These are phyloP conservation scores for Clohesyomyces aquaticus DNA, from an alignment of 495 filamentous ascomycete genomes.

Conservation along the genomic window DNA sequence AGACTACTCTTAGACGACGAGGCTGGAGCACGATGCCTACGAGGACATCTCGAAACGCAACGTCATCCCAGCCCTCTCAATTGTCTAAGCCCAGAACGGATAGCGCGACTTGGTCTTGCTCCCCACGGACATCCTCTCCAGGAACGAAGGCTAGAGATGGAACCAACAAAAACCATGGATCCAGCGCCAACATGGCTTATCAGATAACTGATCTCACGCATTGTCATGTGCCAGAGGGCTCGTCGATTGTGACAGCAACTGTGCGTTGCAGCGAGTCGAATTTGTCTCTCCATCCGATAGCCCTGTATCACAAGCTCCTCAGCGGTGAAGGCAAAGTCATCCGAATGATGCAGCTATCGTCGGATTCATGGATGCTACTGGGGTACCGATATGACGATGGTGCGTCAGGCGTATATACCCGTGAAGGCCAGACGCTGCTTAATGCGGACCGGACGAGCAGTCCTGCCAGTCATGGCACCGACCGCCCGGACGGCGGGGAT, in stretches of 20 bases:
- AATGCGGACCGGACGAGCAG: constrained; percentile 15
- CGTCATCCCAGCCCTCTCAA: constrained; percentile 9
- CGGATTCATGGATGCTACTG: constrained; percentile 26
- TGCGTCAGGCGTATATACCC: constrained; percentile 2
- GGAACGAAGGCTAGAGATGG: constrained; percentile 17
- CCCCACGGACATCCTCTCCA: constrained; percentile 17
- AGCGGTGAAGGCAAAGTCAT: constrained; percentile 22
- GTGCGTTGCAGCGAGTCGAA: constrained; percentile 15
- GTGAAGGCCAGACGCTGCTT: constrained; percentile 13
- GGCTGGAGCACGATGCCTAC: constrained; percentile 20
- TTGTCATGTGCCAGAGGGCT: constrained; percentile 19
- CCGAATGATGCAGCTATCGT: constrained; percentile 15
- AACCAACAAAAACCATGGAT: constrained; percentile 7
- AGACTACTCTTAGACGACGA: constrained; percentile 6
- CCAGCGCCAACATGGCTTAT: constrained; percentile 18
- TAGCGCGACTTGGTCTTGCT: constrained; percentile 16
- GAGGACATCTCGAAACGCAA: constrained; percentile 6
- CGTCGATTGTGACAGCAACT: constrained; percentile 19
- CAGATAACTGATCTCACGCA: constrained; percentile 29
- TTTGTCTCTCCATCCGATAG: constrained; percentile 1
- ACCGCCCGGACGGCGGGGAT: constrained; percentile 2
- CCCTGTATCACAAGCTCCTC: constrained; percentile 15
- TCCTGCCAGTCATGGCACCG: constrained; percentile 1
- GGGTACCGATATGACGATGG: constrained; percentile 21
- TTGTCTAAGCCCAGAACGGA: constrained; percentile 11